A percentile compares a stretch with the other conserved stretches of the same genome.
Conservation (phyloP, 768 basidiomycete genomes). For the Psilocybe subaeruginosa region DNA sequence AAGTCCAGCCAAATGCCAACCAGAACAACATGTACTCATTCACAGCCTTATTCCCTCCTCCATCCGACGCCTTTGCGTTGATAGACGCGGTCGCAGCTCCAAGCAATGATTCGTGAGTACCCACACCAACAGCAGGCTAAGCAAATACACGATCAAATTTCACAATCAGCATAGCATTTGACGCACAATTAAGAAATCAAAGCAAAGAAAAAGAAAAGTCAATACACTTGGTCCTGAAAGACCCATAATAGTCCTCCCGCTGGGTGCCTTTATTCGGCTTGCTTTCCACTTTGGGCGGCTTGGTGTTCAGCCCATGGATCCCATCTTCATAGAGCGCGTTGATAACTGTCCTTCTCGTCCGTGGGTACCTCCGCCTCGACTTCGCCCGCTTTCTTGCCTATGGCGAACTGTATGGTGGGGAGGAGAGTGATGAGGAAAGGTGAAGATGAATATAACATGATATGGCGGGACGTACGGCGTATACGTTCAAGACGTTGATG, state of each 20-base stretch:
- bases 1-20: constrained; percentile 80
- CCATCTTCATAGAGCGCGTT: constrained; percentile 92
- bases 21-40: constrained; percentile 90
- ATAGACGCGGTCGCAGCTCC: constrained; percentile 73
- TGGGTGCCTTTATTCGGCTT: constrained; percentile 62
- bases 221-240: constrained; percentile 87
- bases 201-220: neutral
- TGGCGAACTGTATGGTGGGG: constrained; percentile 44
- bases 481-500: constrained; percentile 92
- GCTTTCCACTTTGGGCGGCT: constrained; percentile 72
- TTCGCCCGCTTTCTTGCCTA: constrained; percentile 55
- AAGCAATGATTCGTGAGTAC: constrained; percentile 82
- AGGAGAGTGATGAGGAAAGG: neutral
- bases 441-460: neutral
- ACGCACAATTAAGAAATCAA: neutral
- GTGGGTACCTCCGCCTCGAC: constrained; percentile 89
- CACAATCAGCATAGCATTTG: neutral
- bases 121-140: constrained; percentile 81
- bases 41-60: constrained; percentile 55
- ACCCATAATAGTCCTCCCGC: constrained; percentile 88
- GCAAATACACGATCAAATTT: constrained; percentile 20
- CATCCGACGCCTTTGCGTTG: constrained; percentile 50
- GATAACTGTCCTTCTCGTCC: constrained; percentile 76
- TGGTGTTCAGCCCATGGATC: constrained; percentile 75
- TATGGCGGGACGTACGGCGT: constrained; percentile 53